Conservation (phyloP, 2,329 filamentous ascomycete genomes). For the Fusarium sp. region DNA sequence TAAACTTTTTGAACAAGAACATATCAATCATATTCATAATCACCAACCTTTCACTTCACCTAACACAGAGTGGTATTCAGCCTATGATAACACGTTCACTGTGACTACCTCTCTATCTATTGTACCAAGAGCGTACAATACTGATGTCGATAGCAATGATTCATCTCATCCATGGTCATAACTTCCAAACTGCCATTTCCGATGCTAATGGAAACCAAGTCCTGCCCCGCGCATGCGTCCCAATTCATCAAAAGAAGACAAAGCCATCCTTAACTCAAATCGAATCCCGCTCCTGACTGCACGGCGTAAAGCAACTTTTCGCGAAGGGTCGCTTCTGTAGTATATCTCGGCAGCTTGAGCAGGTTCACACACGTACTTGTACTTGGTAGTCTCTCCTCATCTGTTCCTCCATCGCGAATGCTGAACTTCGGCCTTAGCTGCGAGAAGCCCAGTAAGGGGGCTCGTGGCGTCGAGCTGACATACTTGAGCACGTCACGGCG, state of each 20-base stretch:
- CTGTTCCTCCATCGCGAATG: constrained; percentile 77
- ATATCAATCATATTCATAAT: background rate
- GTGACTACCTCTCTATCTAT: background rate
- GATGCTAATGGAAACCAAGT: constrained; percentile 34
- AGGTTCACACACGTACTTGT: constrained; percentile 97
- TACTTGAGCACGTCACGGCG: constrained; percentile 91
- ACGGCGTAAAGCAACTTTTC: constrained; percentile 91
- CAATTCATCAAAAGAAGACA: background rate
- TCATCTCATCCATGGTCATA: background rate
- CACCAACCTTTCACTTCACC: background rate
- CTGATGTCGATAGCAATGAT: background rate
- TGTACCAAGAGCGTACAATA: background rate
- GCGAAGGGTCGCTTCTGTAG: constrained; percentile 70
- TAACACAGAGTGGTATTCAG: background rate
- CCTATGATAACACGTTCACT: background rate
- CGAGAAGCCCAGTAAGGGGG: constrained; percentile 88
- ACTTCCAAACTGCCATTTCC: constrained; percentile 11
- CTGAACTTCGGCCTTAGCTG: constrained; percentile 88
- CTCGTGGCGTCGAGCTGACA: constrained; percentile 91
- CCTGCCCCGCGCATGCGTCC: background rate
- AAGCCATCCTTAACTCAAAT: constrained; percentile 68
- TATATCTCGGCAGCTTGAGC: constrained; percentile 89
- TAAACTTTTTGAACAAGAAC: background rate
- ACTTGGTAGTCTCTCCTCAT: constrained; percentile 82
- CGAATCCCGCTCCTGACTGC: constrained; percentile 91